phyloP scores from a whole-genome alignment of 2,329 filamentous ascomycete genomes.

The Pseudogymnoascus sp. region DNA sequence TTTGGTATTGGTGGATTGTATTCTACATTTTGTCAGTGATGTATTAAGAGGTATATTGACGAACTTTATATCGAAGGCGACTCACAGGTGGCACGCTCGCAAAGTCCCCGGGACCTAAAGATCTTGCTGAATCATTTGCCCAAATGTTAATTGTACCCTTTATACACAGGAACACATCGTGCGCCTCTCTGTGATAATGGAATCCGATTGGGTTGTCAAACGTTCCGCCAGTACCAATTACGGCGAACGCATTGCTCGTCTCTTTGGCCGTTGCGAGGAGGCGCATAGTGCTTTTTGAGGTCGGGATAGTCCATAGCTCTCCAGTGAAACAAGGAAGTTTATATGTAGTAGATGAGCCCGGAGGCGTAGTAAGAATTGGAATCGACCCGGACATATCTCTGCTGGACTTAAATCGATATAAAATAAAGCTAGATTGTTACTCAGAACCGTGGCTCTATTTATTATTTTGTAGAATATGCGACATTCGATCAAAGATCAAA shows the following conservation, averaged over 20 bases:
- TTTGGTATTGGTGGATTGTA: conserved; percentile 48
- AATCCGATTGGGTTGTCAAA: conserved; percentile 36
- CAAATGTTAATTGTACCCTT: conserved; percentile 50
- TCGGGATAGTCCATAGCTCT: conserved; percentile 24
- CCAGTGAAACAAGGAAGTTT: conserved; percentile 20
- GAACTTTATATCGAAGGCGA: conserved; percentile 3
- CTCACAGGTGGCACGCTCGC: conserved; percentile 48
- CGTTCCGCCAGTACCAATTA: conserved; percentile 23
- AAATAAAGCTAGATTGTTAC: background rate
- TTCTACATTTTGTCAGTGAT: conserved; percentile 27
- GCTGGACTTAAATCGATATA: background rate
- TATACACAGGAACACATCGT: conserved; percentile 49
- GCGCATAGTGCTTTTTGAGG: conserved; percentile 21
- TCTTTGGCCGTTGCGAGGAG: conserved; percentile 25
- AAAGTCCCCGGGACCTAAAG: conserved; percentile 48
- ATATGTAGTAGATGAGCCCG: conserved; percentile 13
- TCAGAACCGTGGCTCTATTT: background rate
- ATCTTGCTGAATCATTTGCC: conserved; percentile 48
- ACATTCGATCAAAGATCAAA: background rate
- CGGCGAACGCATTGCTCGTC: conserved; percentile 24
- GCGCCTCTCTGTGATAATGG: conserved; percentile 48
- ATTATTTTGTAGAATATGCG: background rate
- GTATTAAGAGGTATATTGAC: conserved; percentile 11
- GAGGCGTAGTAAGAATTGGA: background rate
- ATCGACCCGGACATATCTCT: background rate